Base-by-base conservation (phyloP, 2,329 filamentous ascomycete species). In the Trichophyton simii region DNA sequence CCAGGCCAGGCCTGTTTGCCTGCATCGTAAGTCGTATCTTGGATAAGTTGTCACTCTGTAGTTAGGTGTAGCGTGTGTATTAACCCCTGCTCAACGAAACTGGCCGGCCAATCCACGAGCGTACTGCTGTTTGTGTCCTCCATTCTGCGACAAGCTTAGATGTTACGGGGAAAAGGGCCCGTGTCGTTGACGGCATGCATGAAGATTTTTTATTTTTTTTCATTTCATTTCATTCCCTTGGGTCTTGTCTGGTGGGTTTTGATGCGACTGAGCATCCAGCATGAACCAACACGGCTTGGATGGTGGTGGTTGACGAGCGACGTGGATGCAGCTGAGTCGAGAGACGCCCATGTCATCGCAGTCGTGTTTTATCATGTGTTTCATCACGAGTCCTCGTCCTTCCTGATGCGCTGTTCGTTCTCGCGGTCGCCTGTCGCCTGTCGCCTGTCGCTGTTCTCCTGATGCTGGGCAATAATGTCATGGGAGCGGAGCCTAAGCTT, bases 301-400 rank as follows among this genome's bases (percentile, higher is more conserved):
- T 38, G 34, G 34, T 38, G 34, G 11, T 38, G 34, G 9, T 38
- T 38, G 44, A 48, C 44, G 20, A 25, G 46, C 46, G 52, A 55
- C 52, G 52, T 55, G 52, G 52, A 20, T 31, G 31, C 8, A 3
- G 28, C 28, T 31, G 31, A 55, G 52, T 55, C 52, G 52, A 55
- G 52, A 55, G 52, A 55, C n/a, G 28, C 52, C 50, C 28, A 18
- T 31, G 31, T 55, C 31, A 20, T 52, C 22, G 46, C 46, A 22
- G 20, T 9, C 22, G 31, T 55, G 52, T 55, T 55, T 55, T 55
- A 55, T 55, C 52, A 55, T 55, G 52, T 36, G 52, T 55, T 55
- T 55, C 52, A 55, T 55, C 52, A 55, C 52, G 52, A 15, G 52
- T 55, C 52, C 34, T 36, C 28, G 31, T 31, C 52, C 31, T 34